A percentile compares a stretch with the other conserved stretches of the same genome.
These are phyloP conservation scores for Alternaria gansuensis DNA, from an alignment of 2,329 filamentous ascomycete species.

Conservation along the genomic window DNA sequence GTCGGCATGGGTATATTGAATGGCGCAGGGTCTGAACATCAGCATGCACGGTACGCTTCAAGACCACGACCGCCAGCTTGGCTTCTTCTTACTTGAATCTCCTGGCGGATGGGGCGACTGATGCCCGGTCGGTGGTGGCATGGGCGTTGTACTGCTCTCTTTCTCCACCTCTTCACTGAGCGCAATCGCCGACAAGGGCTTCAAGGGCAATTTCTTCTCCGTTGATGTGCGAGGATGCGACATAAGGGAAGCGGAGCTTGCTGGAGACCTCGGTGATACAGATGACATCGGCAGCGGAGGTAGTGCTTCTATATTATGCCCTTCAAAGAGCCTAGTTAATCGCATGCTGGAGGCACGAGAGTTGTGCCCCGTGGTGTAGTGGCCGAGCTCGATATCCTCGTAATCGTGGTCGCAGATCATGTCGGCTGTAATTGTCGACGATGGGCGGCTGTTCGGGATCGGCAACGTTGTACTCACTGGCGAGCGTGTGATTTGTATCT, in stretches of 20 bases:
- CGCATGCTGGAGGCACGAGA: slow-evolving; percentile 21
- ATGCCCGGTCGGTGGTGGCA: neutral
- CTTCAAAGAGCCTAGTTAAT: slow-evolving; percentile 16
- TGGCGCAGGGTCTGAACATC: neutral
- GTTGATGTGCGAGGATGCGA: neutral
- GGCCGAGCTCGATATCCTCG: slow-evolving; percentile 40
- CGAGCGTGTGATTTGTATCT: slow-evolving; percentile 25
- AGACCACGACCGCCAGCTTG: slow-evolving; percentile 25
- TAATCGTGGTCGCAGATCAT: slow-evolving; percentile 31
- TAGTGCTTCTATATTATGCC: slow-evolving; percentile 26
- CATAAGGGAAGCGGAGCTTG: neutral
- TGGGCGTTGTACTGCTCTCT: neutral
- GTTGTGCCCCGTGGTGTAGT: slow-evolving; percentile 24
- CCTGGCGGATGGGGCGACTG: slow-evolving; percentile 10
- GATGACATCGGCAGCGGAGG: slow-evolving; percentile 28
- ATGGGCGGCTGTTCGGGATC: slow-evolving; percentile 2
- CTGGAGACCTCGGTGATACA: neutral
- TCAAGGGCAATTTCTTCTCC: neutral
- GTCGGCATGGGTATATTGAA: neutral
- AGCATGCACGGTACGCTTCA: slow-evolving; percentile 12
- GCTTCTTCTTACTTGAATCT: slow-evolving; percentile 9
- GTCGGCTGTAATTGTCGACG: slow-evolving; percentile 27
- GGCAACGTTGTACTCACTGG: slow-evolving; percentile 13
- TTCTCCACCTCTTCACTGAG: neutral
- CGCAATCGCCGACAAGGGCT: neutral